Percentiles rank a stretch among this genome's conserved stretches.
phyloP scores from a whole-genome alignment of 306 rosid genomes.

The Dalbergia oliveri region DNA sequence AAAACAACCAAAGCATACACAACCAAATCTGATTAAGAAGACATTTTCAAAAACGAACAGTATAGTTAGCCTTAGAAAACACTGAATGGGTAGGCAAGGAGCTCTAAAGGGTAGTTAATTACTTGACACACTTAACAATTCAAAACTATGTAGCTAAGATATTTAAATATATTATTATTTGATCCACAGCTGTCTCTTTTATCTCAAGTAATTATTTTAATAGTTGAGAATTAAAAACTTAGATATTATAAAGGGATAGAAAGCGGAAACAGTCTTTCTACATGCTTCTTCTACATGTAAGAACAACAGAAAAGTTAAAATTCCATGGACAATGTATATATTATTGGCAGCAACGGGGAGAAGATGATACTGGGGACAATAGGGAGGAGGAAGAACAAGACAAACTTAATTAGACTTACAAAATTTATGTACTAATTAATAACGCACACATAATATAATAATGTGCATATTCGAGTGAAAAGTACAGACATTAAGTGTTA shows the following conservation, averaged over 20 bases:
- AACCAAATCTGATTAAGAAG: slow-evolving; percentile 31
- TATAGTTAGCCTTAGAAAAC: slow-evolving; percentile 41
- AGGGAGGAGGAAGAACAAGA: slow-evolving; percentile 35
- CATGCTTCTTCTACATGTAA: slow-evolving; percentile 44
- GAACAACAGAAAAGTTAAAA: slow-evolving; percentile 57
- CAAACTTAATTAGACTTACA: slow-evolving; percentile 18
- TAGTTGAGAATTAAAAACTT: slow-evolving; percentile 13
- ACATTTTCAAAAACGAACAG: slow-evolving; percentile 20
- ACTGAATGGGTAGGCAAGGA: slow-evolving; percentile 39
- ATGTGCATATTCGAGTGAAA: slow-evolving; percentile 40
- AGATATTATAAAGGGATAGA: slow-evolving; percentile 39
- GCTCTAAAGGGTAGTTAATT: slow-evolving; percentile 22
- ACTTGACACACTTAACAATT: background rate
- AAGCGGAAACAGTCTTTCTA: slow-evolving; percentile 37
- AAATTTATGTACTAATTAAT: background rate
- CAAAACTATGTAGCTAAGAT: background rate
- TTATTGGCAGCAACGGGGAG: slow-evolving; percentile 23
- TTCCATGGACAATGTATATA: slow-evolving; percentile 32
- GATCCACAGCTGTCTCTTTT: slow-evolving; percentile 37
- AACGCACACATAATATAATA: background rate
- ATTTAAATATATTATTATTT: background rate
- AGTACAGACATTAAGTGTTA: slow-evolving; percentile 27
- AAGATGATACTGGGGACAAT: slow-evolving; percentile 51
- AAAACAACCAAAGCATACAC: slow-evolving; percentile 31
- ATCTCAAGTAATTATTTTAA: slow-evolving; percentile 13